These are phyloP conservation scores for Calonectria leucothoes DNA, from an alignment of 2,329 filamentous ascomycete species.

Conservation along the genomic window DNA sequence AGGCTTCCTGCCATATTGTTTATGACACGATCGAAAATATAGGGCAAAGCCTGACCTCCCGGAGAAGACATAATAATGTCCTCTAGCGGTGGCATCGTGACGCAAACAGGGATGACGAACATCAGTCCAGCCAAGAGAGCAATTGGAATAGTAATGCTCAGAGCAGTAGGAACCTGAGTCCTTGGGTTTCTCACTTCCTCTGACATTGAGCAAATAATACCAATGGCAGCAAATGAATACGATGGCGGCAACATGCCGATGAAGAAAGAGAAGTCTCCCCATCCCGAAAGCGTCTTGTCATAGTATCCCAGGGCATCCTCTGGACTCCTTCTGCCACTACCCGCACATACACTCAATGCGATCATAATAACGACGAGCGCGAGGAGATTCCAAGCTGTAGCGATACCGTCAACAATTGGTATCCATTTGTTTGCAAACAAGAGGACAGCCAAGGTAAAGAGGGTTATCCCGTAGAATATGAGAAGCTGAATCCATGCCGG, in stretches of 20 bases:
- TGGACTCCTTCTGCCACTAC: neutral
- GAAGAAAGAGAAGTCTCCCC: neutral
- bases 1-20: conserved; percentile 78
- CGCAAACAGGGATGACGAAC: conserved; percentile 79
- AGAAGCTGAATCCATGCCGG: neutral
- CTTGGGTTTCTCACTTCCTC: neutral
- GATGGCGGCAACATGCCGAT: neutral
- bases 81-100: conserved; percentile 75
- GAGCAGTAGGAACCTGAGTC: neutral
- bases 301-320: neutral
- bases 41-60: conserved; percentile 78
- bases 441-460: neutral
- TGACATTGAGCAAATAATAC: neutral
- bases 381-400: neutral
- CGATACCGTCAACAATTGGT: neutral
- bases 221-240: neutral
- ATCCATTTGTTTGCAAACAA: neutral
- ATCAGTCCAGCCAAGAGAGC: neutral
- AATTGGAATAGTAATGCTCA: neutral
- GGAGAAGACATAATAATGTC: conserved; percentile 68
- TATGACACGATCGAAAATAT: conserved; percentile 79
- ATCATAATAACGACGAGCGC: neutral
- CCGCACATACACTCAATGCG: neutral
- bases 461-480: neutral
- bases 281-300: neutral